phyloP scores from a whole-genome alignment of 176 grass and related monocot genomes.

The Musa itinerans region DNA sequence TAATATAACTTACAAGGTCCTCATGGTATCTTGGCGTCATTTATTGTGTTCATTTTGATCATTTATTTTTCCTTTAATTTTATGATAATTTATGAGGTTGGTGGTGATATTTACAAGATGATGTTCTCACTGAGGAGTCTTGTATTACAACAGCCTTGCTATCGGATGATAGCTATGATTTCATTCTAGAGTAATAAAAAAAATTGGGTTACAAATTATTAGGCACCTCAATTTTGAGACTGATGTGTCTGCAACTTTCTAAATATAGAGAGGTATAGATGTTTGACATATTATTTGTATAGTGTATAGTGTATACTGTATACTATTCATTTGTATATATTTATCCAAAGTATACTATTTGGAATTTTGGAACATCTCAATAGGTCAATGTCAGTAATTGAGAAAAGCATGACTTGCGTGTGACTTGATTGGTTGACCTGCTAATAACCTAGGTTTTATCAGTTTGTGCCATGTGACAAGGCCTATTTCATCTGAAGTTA shows the following conservation, averaged over 20 bases:
- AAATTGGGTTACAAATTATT: not conserved
- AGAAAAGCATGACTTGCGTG: not conserved
- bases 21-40: no score
- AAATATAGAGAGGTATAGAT: no score
- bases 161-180: not conserved
- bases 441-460: not conserved
- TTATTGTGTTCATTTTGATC: not conserved
- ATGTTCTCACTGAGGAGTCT: not conserved
- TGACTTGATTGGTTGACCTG: not conserved
- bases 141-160: not conserved
- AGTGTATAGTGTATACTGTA: no score
- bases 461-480: not conserved
- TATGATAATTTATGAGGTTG: not conserved
- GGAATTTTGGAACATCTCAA: not conserved
- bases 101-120: not conserved
- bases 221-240: not conserved
- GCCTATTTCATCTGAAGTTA: not conserved
- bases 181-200: not conserved
- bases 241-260: not conserved
- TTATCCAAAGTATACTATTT: no score
- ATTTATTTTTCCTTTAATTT: not conserved
- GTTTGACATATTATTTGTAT: no score
- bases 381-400: not conserved
- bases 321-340: no score
- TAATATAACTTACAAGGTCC: no score